Evolutionary conservation across 2,329 filamentous ascomycete genomes (phyloP), one percentile per base, ranked within the genome.

Genomic region (Teratosphaeria epicoccoides): DNA sequence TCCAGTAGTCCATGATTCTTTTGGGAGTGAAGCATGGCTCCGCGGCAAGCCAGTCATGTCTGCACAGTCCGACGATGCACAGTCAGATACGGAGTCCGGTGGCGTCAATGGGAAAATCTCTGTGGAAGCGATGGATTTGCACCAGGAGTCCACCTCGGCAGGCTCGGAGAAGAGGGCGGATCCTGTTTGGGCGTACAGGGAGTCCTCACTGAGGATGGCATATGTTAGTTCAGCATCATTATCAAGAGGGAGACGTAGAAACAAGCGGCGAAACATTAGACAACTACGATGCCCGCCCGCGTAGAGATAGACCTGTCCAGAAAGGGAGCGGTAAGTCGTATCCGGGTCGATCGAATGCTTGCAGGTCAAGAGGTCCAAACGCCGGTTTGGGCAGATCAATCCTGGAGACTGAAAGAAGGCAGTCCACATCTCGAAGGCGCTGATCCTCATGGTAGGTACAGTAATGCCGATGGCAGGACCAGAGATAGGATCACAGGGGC

Each of bases 61-160:
- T 47, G 55, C 50, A 49, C 54, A 60, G 33, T 65, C 64, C 26
- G 61, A 65, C 1, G 51, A 44, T 49, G 59, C 49, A 52, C 59
- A 64, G 44, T 65, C 62, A 52, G 61, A 65, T 49, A 52, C 59
- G 46, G 61, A 61, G 26, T 65, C 63, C 59, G 64, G 61, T 44
- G 63, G 62, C 29, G 62, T 63, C 24, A 61, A 54, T 26, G 63
- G 61, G n/a, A 60, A 55, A 17, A 29, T 55, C 37, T 59, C 56
- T 51, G 53, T 56, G 48, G 52, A 53, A 14, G 59, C 52, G 23
- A 63, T 52, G 46, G 63, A 61, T 45, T 64, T 61, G 53, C 58
- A 62, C 63, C 63, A 66, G 51, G 58, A 51, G 45, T 63, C 60
- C 46, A 64, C 59, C 51, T 63, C 60, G 26, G 58, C 52, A n/a